Base-by-base conservation (phyloP, 768 basidiomycete genomes). In the Lentinula boryana region DNA sequence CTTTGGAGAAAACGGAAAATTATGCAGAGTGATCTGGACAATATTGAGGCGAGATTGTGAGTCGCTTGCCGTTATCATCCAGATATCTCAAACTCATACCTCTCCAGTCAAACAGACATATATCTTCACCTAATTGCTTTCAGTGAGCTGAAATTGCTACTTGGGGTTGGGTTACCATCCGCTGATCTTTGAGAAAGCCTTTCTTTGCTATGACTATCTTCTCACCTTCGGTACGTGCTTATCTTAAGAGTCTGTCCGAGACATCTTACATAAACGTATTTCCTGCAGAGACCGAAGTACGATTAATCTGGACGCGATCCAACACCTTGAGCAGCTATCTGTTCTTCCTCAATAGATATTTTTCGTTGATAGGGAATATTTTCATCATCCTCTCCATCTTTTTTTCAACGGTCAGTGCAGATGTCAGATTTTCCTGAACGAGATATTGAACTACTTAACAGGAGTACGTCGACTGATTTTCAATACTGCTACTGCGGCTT, bases 271-370 rank as follows among this genome's bases (percentile, higher is more conserved):
- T 54, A 36, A 50, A 7, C 36, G 44, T 16, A 27, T 8, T 13
- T 50, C 23, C 38, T 9, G 9, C 53, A 78, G 77, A 69, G 3
- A 63, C 68, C 56, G 82, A 84, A 64, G 66, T 80, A 40, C 65
- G 70, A 15, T 73, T 74, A 55, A 65, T 84, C 5, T 84, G 83
- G 83, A 68, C 68, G 56, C 70, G 73, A 49, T 75, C 74, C 1
- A 76, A 75, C 57, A 71, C 68, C 1, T 54, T 63, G 8, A 76
- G 78, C 56, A 71, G 78, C 2, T 72, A 74, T 35, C 72, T 77
- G 65, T 84, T 84, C 67, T 76, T 80, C 53, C 51, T 80, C 36
- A 81, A 82, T 62, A 78, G 83, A 5, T 85, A 85, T 59, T 63
- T 79, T 33, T 72, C 78, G 2, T 71, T 80, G 53, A 67, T 79